These are phyloP conservation scores for Amanita jacksonii DNA, from an alignment of 768 basidiomycete genomes.

Conservation along the genomic window DNA sequence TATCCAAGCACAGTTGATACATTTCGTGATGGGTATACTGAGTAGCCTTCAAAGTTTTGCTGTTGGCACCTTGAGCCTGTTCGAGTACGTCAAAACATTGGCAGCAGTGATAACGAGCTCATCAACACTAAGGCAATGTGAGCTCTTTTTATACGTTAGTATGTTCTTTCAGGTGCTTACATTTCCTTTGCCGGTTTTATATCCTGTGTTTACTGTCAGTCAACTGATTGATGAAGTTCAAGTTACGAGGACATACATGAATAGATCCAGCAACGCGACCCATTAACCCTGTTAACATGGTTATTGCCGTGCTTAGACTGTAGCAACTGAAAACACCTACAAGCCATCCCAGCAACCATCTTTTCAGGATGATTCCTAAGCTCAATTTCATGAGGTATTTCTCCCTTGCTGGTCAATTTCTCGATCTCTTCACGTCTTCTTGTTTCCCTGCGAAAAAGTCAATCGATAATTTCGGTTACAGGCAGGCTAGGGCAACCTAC, in stretches of 20 bases:
- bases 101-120: conserved; percentile 71
- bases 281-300: conserved; percentile 50
- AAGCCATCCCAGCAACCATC: conserved; percentile 46
- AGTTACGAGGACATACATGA: conserved; percentile 28
- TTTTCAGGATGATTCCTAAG: conserved; percentile 59
- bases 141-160: conserved; percentile 9
- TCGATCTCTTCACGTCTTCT: conserved; percentile 50
- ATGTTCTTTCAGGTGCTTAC: conserved; percentile 30
- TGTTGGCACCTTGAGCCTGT: conserved; percentile 29
- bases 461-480: not conserved
- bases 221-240: too few relatives aligned
- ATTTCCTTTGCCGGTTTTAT: conserved; percentile 82
- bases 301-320: not conserved
- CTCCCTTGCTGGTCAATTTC: conserved; percentile 48
- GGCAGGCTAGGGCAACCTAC: conserved; percentile 21
- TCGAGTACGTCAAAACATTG: conserved; percentile 38
- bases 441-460: conserved; percentile 40
- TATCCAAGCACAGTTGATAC: not conserved
- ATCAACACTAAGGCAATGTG: conserved; percentile 50
- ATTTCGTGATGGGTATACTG: not conserved
- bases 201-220: conserved; percentile 30
- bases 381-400: conserved; percentile 70
- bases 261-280: conserved; percentile 71
- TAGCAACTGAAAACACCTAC: conserved; percentile 27
- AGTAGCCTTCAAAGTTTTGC: conserved; percentile 44